phyloP scores from a whole-genome alignment of 1,284 basidiomycete species.

The Lentinus polychrous region DNA sequence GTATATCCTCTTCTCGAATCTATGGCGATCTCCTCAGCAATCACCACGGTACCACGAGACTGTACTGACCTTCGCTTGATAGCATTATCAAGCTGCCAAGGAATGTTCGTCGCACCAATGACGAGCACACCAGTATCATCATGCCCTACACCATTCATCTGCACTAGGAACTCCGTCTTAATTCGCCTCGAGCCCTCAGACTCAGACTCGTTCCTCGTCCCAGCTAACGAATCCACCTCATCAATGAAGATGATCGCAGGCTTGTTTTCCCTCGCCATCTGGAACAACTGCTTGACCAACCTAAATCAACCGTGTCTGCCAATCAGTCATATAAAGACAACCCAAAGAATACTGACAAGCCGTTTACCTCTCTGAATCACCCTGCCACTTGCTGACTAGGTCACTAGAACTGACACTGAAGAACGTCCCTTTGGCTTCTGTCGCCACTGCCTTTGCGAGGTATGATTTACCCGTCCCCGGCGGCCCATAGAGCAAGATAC shows the following conservation, averaged over 20 bases:
- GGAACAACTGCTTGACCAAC: slow-evolving; percentile 88
- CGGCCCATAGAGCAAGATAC: slow-evolving; percentile 94
- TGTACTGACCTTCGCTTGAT: slow-evolving; percentile 83
- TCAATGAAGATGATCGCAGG: slow-evolving; percentile 99
- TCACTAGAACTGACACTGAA: slow-evolving; percentile 95
- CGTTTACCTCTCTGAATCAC: slow-evolving; percentile 88
- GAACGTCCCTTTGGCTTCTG: slow-evolving; percentile 98
- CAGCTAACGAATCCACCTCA: slow-evolving; percentile 95
- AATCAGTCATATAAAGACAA: slow-evolving; percentile 2
- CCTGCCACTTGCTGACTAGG: slow-evolving; percentile 99
- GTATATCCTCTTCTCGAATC: slow-evolving; percentile 97
- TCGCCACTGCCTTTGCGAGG: slow-evolving; percentile 96
- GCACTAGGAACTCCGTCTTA: slow-evolving; percentile 97
- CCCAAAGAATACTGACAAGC: background rate
- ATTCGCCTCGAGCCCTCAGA: slow-evolving; percentile 94
- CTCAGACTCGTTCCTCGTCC: slow-evolving; percentile 93
- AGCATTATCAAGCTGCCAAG: slow-evolving; percentile 95
- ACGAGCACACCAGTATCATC: slow-evolving; percentile 98
- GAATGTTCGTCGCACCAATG: slow-evolving; percentile 97
- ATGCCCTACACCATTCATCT: slow-evolving; percentile 99
- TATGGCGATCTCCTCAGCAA: slow-evolving; percentile 21
- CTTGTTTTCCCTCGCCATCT: slow-evolving; percentile 94
- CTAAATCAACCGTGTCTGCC: background rate
- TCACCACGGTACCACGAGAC: background rate
- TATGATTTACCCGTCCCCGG: slow-evolving; percentile 95